Evolutionary conservation across 2,329 filamentous ascomycete genomes (phyloP).

Genomic region (Gaeumannomyces sp.): DNA sequence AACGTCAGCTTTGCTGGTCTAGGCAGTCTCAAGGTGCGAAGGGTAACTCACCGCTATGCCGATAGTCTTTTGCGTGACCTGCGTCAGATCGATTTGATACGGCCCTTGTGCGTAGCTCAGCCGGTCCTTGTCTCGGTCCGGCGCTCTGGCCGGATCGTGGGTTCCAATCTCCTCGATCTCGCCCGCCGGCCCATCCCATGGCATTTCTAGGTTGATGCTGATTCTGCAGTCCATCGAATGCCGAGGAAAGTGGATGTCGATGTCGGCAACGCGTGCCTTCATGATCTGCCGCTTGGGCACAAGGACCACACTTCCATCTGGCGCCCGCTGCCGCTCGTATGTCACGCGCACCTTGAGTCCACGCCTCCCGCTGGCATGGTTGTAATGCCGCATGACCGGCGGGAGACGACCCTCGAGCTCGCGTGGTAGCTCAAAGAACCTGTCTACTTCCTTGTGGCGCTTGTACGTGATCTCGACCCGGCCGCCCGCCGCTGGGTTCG

Average conservation of each 20-base stretch:
- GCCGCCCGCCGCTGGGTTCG: conserved; percentile 39
- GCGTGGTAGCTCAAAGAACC: conserved; percentile 70
- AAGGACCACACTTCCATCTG: conserved; percentile 26
- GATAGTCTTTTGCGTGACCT: conserved; percentile 56
- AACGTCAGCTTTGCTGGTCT: background rate
- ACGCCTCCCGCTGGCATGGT: conserved; percentile 33
- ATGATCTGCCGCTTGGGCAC: conserved; percentile 63
- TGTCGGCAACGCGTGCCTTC: conserved; percentile 79
- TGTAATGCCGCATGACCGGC: conserved; percentile 53
- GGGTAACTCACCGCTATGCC: conserved; percentile 13
- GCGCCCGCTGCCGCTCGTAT: conserved; percentile 63
- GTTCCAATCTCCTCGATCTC: conserved; percentile 40
- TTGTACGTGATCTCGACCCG: conserved; percentile 66
- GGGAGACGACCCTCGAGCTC: conserved; percentile 56
- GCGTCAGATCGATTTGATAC: conserved; percentile 89
- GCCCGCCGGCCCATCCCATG: conserved; percentile 64
- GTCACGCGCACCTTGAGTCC: conserved; percentile 65
- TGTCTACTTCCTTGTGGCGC: conserved; percentile 81
- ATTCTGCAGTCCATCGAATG: conserved; percentile 83
- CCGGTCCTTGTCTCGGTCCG: conserved; percentile 78
- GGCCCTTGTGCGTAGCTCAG: conserved; percentile 83
- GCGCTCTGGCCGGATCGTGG: conserved; percentile 32
- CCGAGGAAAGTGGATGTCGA: conserved; percentile 78
- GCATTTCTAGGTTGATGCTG: conserved; percentile 91
- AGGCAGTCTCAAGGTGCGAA: conserved; percentile 5